Base-by-base conservation (phyloP, 805 yeast species). In the Saccharomycopsis babjevae region DNA sequence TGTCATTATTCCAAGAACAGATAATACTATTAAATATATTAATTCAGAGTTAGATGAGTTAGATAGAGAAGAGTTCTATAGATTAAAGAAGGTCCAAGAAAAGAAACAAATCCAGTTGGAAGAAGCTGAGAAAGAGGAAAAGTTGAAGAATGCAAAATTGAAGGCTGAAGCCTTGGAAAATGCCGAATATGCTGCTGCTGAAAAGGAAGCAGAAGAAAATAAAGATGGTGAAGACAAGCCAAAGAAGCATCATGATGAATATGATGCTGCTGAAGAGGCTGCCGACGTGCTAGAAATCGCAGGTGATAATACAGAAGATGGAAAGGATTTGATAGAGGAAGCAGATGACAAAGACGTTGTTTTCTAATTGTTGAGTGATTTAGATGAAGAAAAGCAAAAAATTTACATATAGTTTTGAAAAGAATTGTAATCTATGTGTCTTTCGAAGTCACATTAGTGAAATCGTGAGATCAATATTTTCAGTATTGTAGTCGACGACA, bases 61-160 rank as follows among this genome's bases (percentile, higher is more conserved):
- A 73, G 98, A 94, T 73, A 88, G 99, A 81, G 99, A 93, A 76
- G 99, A 93, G 76, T 93, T 93, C 72, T 94, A 92, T 77, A 81
- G 99, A 69, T 83, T 93, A 77, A 94, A 94, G 79, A 93, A 93
- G 75, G 97, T 93, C 59, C 97, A 91, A 74, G 96, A 89, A 70
- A 90, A 89, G 85, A 91, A 91, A 74, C 96, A 90, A 74, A 80
- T 83, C 61, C 93, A 88, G 59, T 81, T 79, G 22, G 91, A 89
- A 3, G 81, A 79, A 25, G 78, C 79, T 30, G 94, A 86, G 65
- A 79, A 78, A 22, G 88, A 82, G 66, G 79, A 73, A 46, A 72
- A 71, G 16, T 70, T 70, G 11, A 74, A 71, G 61, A 65, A 62
- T 25, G 66, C 64, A 43, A 30, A 36, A 20, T 63, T 60, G 18